These are phyloP conservation scores for Breviolum minutum DNA, from an alignment of 73 alveolate genomes.

Conservation along the genomic window DNA sequence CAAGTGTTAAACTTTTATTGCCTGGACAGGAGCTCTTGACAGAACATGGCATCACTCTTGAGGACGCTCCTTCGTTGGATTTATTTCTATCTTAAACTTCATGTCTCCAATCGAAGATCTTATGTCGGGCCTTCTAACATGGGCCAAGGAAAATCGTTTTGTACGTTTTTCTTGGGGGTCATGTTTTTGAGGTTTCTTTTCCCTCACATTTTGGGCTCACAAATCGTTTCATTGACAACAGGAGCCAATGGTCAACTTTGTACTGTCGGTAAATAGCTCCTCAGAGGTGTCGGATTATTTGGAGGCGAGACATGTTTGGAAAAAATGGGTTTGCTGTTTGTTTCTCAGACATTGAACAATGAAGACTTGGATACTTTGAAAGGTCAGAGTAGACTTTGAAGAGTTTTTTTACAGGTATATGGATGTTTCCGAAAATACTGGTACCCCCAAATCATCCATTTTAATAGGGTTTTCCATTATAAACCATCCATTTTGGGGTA, in stretches of 20 bases:
- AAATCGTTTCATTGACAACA: neutral
- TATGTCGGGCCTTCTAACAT: neutral
- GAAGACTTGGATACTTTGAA: neutral
- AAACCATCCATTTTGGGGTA: too few species aligned
- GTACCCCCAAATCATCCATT: too few species aligned
- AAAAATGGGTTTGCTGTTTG: too few species aligned
- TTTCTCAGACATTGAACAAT: neutral
- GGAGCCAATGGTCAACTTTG: slow-evolving; percentile 54
- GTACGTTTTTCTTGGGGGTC: neutral
- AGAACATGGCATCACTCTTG: slow-evolving; percentile 36
- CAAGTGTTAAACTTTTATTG: too few species aligned
- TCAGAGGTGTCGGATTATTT: slow-evolving; percentile 51
- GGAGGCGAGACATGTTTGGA: neutral
- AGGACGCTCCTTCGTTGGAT: neutral
- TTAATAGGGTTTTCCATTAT: too few species aligned
- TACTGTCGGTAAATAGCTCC: slow-evolving; percentile 19
- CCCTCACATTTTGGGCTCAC: too few species aligned
- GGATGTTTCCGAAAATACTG: too few species aligned
- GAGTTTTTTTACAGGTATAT: too few species aligned
- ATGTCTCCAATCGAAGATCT: neutral
- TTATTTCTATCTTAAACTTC: too few species aligned
- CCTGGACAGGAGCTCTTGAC: slow-evolving; percentile 45
- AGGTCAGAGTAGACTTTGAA: too few species aligned
- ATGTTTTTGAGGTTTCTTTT: neutral
- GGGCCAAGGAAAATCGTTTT: neutral